phyloP scores from a whole-genome alignment of 495 filamentous ascomycete species.

The Aspergillus haitiensis region DNA sequence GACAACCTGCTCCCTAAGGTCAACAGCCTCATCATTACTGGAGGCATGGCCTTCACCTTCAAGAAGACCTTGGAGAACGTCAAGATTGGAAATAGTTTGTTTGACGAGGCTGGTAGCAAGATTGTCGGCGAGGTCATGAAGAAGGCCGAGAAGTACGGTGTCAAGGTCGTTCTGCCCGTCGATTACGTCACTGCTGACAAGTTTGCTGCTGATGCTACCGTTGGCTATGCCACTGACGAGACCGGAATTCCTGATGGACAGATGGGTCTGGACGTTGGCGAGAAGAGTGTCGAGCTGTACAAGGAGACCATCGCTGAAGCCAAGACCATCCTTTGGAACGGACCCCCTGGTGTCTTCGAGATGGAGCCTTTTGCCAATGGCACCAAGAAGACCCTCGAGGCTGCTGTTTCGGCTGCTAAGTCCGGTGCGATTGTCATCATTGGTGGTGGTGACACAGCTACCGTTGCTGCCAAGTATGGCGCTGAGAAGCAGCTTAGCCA shows the following conservation, averaged over 20 bases:
- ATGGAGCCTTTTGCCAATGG: constrained; percentile 89
- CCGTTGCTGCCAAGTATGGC: constrained; percentile 94
- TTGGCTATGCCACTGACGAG: constrained; percentile 79
- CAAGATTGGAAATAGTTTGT: constrained; percentile 87
- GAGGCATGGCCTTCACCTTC: constrained; percentile 99
- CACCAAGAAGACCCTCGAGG: constrained; percentile 87
- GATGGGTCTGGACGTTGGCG: constrained; percentile 95
- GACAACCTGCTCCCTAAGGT: constrained; percentile 98
- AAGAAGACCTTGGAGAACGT: constrained; percentile 95
- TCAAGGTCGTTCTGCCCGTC: constrained; percentile 89
- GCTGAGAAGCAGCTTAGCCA: constrained; percentile 96
- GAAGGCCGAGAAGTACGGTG: constrained; percentile 95
- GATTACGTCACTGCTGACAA: constrained; percentile 97
- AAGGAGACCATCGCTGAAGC: constrained; percentile 79
- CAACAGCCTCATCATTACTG: constrained; percentile 93
- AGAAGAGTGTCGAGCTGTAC: constrained; percentile 82
- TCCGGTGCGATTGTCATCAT: constrained; percentile 93
- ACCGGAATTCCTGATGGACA: constrained; percentile 92
- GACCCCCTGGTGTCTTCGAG: constrained; percentile 95
- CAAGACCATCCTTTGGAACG: constrained; percentile 99
- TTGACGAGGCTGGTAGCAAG: constrained; percentile 94
- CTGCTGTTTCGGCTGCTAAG: constrained; percentile 74
- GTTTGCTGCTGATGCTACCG: constrained; percentile 82
- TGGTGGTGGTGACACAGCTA: constrained; percentile 96
- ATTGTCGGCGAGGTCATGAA: constrained; percentile 82